A percentile compares a stretch with the other conserved stretches of the same genome.
These are phyloP conservation scores for Papiliotrema terrestris DNA, from an alignment of 1,284 basidiomycete species.

Conservation along the genomic window DNA sequence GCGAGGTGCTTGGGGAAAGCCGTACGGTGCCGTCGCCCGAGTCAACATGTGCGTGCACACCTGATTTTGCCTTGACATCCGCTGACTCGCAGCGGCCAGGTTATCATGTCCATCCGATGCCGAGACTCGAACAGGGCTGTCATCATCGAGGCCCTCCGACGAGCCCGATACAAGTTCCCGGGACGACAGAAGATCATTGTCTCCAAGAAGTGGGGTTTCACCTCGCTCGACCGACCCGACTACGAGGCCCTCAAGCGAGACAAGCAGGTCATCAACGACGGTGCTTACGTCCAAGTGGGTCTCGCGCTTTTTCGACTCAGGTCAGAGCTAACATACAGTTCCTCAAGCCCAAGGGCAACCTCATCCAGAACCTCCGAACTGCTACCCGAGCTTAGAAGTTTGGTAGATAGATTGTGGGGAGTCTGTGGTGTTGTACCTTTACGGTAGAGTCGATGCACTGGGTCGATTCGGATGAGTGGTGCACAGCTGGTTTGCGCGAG, in stretches of 20 bases:
- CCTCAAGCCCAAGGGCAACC: conserved; percentile 79
- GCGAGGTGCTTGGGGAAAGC: conserved; percentile 99
- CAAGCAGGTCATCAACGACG: conserved; percentile 72
- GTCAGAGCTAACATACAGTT: conserved; percentile 54
- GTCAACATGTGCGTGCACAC: conserved; percentile 45
- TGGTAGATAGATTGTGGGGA: neutral
- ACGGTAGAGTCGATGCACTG: neutral
- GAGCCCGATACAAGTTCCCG: conserved; percentile 99
- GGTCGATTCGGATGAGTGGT: neutral
- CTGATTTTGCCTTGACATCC: neutral
- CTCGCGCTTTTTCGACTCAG: neutral
- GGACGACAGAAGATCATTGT: conserved; percentile 99
- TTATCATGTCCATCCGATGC: conserved; percentile 92
- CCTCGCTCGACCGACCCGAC: conserved; percentile 86
- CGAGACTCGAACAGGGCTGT: conserved; percentile 84
- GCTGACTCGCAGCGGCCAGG: conserved; percentile 70
- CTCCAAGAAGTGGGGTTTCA: conserved; percentile 98
- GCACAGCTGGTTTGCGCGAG: neutral
- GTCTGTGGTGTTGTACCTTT: conserved; percentile 5
- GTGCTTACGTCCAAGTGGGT: conserved; percentile 59
- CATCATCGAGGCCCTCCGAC: conserved; percentile 93
- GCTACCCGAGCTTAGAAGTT: conserved; percentile 62
- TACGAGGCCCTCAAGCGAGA: conserved; percentile 85
- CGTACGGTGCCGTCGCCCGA: conserved; percentile 65
- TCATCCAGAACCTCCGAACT: conserved; percentile 78